Evolutionary conservation across 2,329 filamentous ascomycete genomes (phyloP).

Genomic region (Neopestalotiopsis rosae): DNA sequence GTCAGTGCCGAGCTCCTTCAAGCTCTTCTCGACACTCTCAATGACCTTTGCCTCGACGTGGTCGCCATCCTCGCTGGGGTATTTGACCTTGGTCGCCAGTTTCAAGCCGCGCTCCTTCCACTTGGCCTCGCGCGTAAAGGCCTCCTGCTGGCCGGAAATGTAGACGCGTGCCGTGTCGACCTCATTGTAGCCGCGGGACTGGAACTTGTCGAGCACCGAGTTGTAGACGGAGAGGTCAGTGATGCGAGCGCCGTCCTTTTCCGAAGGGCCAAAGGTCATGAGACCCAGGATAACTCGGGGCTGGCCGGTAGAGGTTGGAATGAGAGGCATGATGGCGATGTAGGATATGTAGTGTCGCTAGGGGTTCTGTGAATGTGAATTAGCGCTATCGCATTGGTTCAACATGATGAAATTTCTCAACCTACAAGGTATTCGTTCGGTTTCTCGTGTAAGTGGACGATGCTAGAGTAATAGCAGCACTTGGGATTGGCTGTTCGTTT

Average conservation of each 20-base stretch:
- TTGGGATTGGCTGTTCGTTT: not conserved
- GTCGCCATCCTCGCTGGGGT: constrained; percentile 62
- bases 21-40: constrained; percentile 68
- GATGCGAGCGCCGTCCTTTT: constrained; percentile 64
- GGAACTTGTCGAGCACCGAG: constrained; percentile 74
- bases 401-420: not conserved
- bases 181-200: constrained; percentile 81
- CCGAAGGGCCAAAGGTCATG: constrained; percentile 81
- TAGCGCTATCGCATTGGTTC: not conserved
- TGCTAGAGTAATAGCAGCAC: not conserved
- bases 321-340: constrained; percentile 52
- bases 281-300: constrained; percentile 80
- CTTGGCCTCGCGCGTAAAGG: constrained; percentile 73
- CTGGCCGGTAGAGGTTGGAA: constrained; percentile 49
- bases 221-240: constrained; percentile 72
- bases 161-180: constrained; percentile 84
- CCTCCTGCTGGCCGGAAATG: constrained; percentile 75
- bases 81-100: constrained; percentile 77
- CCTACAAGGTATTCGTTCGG: not conserved
- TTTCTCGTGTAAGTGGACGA: not conserved
- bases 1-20: constrained; percentile 75
- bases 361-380: not conserved
- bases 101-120: constrained; percentile 82
- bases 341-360: not conserved
- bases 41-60: constrained; percentile 70